phyloP scores from a whole-genome alignment of 2,329 filamentous ascomycete species.

The Xylariomycetidae sp. region DNA sequence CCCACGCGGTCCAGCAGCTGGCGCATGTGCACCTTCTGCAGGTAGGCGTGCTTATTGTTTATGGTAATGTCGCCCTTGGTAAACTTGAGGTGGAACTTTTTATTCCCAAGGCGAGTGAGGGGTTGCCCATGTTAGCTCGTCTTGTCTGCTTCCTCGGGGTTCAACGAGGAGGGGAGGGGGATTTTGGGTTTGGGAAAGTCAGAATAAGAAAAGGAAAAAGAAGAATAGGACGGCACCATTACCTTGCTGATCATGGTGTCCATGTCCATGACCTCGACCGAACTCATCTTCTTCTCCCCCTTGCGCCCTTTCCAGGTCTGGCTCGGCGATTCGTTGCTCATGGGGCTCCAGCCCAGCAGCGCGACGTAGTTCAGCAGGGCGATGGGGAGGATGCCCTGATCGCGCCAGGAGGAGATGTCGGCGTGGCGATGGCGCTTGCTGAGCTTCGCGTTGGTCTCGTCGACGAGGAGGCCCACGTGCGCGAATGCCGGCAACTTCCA shows the following conservation, averaged over 20 bases:
- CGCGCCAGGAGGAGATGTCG: conserved; percentile 44
- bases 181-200: background rate
- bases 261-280: conserved; percentile 67
- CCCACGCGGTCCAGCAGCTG: conserved; percentile 2
- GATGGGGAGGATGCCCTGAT: conserved; percentile 41
- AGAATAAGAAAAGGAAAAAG: conserved; percentile 24
- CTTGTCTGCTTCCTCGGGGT: conserved; percentile 22
- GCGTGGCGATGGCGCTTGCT: conserved; percentile 75
- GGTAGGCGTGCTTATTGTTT: conserved; percentile 72
- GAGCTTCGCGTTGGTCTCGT: conserved; percentile 66
- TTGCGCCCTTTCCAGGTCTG: conserved; percentile 21
- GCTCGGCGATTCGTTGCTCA: background rate
- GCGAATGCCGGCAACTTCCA: conserved; percentile 72
- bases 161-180: too few species aligned
- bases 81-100: conserved; percentile 76
- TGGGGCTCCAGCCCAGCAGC: conserved; percentile 73
- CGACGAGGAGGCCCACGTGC: conserved; percentile 73
- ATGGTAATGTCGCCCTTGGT: conserved; percentile 88
- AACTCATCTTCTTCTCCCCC: too few species aligned
- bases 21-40: conserved; percentile 48
- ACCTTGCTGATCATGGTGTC: conserved; percentile 66
- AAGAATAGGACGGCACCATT: too few species aligned
- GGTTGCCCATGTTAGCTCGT: background rate
- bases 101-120: too few species aligned
- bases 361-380: conserved; percentile 75